Evolutionary conservation across 257 asterid species (phyloP), one percentile per base, ranked within the genome.

Genomic region (Plantago elongata): DNA sequence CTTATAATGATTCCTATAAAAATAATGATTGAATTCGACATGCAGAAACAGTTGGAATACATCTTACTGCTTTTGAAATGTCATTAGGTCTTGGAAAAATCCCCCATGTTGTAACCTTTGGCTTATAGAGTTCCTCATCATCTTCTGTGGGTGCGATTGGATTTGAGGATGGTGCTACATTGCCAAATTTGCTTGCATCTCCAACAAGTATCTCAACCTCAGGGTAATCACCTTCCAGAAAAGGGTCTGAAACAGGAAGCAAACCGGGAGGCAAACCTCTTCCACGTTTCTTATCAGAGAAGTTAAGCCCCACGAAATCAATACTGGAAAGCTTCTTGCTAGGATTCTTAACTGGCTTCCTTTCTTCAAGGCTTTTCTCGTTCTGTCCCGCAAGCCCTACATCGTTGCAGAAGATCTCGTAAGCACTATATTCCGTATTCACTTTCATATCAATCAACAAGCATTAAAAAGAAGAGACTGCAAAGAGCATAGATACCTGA

Each of bases 61-160:
- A 68, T 57, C 88, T 74, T 79, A 92, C 99, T 5, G 96, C 62
- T 75, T 82, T 77, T 0, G 99, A 89, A 65, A 92, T 92, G 82
- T 92, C 68, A 59, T 67, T 81, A 5, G 97, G 97, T 69, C 97
- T 86, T 7, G 97, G 96, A 65, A 92, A 92, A 75, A 89, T 85
- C 56, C 99, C 99, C 97, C 99, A 92, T 11, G 96, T 92, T 64
- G 99, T 89, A 68, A 89, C 96, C 84, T 84, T 92, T 7, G 99
- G 99, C 80, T 83, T 92, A 62, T 86, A 92, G 17, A 77, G 68
- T 43, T 86, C 88, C 9, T 5, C 55, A 49, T 74, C 78, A 45
- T 80, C 79, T 58, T 78, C 89, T 38, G 62, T 54, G 29, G 57
- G 15, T 9, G 75, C 69, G 40, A 27, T 51, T 51, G 67, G 57